Evolutionary conservation across 177 flowering plant genomes (phyloP).

Genomic region (Vitis hybrid): DNA sequence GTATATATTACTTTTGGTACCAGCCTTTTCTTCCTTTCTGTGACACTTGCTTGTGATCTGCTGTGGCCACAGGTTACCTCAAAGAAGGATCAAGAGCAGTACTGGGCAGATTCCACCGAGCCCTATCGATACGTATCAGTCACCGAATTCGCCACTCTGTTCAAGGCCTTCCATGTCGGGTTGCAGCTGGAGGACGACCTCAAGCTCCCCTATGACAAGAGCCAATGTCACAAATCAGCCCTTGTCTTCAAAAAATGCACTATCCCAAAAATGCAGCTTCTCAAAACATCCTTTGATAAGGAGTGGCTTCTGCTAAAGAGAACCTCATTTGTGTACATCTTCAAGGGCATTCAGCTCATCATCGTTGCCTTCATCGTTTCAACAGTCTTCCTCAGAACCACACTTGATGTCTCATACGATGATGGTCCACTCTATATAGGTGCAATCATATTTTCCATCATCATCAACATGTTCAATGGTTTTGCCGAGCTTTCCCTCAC

Average conservation of each 20-base stretch:
- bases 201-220: constrained; percentile 54
- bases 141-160: constrained; percentile 51
- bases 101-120: constrained; percentile 63
- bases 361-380: constrained; percentile 51
- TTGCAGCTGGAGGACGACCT: constrained; percentile 54
- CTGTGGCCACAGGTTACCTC: constrained; percentile 64
- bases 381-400: constrained; percentile 63
- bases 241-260: constrained; percentile 56
- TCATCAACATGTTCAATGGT: constrained; percentile 80
- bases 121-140: constrained; percentile 72
- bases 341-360: constrained; percentile 68
- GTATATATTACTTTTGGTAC: too few relatives aligned
- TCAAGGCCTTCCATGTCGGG: constrained; percentile 75
- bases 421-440: constrained; percentile 68
- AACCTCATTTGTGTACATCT: constrained; percentile 65
- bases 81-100: constrained; percentile 84
- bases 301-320: constrained; percentile 75
- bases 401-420: constrained; percentile 36
- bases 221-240: constrained; percentile 58
- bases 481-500: constrained; percentile 73
- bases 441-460: constrained; percentile 56
- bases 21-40: too few relatives aligned
- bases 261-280: constrained; percentile 55
- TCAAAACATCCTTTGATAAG: constrained; percentile 60
- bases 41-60: too few relatives aligned